phyloP scores from a whole-genome alignment of 2,329 filamentous ascomycete species.

The Hypoxylon sp. region DNA sequence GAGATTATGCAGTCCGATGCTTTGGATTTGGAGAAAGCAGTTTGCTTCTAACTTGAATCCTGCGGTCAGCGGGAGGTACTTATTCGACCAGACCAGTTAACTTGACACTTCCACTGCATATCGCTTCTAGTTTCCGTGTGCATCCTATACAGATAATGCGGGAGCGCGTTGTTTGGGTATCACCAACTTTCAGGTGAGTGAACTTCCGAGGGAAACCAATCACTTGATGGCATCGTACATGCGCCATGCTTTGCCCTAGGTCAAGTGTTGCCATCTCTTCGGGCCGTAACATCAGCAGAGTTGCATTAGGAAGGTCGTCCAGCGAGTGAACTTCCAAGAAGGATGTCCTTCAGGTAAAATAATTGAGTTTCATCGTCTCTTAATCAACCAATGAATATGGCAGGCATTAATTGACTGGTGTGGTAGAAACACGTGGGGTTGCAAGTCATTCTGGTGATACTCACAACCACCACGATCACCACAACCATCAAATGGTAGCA shows the following conservation, averaged over 20 bases:
- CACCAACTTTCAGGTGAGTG: conserved; percentile 10
- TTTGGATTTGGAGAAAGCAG: conserved; percentile 19
- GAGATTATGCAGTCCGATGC: conserved; percentile 15
- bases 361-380: conserved; percentile 35
- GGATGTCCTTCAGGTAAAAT: conserved; percentile 14
- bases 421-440: conserved; percentile 40
- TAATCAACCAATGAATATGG: conserved; percentile 28
- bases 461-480: conserved; percentile 1
- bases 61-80: conserved; percentile 9
- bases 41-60: conserved; percentile 28
- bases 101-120: conserved; percentile 27
- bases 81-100: conserved; percentile 11
- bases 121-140: conserved; percentile 11
- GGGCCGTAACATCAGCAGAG: conserved; percentile 23
- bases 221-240: conserved; percentile 11
- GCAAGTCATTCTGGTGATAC: conserved; percentile 28
- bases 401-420: conserved; percentile 27
- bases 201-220: conserved; percentile 14
- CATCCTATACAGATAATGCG: conserved; percentile 19
- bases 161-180: conserved; percentile 16
- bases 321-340: conserved; percentile 10
- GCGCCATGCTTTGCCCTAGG: conserved; percentile 17
- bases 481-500: conserved; percentile 17
- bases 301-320: conserved; percentile 42
- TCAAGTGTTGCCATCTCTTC: conserved; percentile 27